phyloP scores from a whole-genome alignment of 306 rosid genomes.

The Sphenostylis stenocarpa region DNA sequence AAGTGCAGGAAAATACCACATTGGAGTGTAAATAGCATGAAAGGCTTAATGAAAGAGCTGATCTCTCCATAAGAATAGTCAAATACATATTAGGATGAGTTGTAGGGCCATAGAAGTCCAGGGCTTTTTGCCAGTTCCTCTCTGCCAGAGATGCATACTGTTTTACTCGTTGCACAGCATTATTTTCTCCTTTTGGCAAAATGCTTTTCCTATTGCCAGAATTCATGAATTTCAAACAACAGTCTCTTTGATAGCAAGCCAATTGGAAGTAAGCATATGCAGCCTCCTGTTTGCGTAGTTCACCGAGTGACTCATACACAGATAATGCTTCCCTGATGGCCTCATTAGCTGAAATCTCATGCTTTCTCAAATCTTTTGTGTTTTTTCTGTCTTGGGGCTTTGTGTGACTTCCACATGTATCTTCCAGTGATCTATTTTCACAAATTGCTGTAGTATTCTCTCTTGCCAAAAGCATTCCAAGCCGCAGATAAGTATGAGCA shows the following conservation, averaged over 20 bases:
- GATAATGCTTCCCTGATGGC: conserved; percentile 91
- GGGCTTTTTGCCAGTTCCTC: conserved; percentile 89
- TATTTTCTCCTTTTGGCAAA: conserved; percentile 57
- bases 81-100: conserved; percentile 77
- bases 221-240: conserved; percentile 82
- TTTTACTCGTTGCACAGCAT: conserved; percentile 68
- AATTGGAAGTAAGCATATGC: conserved; percentile 92
- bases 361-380: conserved; percentile 62
- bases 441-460: conserved; percentile 73
- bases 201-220: conserved; percentile 53
- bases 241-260: conserved; percentile 84
- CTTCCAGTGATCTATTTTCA: conserved; percentile 58
- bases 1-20: conserved; percentile 56
- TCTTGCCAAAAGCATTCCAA: conserved; percentile 95
- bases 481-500: conserved; percentile 88
- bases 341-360: conserved; percentile 90
- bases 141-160: conserved; percentile 90
- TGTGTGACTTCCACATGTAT: conserved; percentile 34
- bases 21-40: conserved; percentile 67
- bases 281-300: conserved; percentile 85
- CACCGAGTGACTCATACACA: conserved; percentile 82
- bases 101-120: conserved; percentile 77
- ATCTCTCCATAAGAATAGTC: conserved; percentile 81
- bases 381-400: conserved; percentile 45
- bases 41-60: conserved; percentile 62